Conservation (phyloP, 2,329 filamentous ascomycete species). For the Colletotrichum cordylinicola region DNA sequence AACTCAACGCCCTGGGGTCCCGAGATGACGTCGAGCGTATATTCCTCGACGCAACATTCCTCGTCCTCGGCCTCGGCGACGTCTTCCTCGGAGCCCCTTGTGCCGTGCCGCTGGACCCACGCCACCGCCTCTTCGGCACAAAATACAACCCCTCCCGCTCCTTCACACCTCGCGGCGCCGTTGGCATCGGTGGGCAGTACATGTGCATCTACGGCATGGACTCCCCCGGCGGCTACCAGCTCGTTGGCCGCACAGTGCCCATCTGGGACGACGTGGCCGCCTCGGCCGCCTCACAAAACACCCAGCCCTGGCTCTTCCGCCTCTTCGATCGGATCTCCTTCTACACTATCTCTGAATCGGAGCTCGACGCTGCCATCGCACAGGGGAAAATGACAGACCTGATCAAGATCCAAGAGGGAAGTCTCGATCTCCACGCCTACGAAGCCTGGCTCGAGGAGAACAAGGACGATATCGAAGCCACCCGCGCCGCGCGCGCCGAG, state of each 20-base stretch:
- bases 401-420: constrained; percentile 29
- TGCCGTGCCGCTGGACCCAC: constrained; percentile 38
- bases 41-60: constrained; percentile 36
- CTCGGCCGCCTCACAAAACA: not conserved
- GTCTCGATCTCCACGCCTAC: constrained; percentile 34
- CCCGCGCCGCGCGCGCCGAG: constrained; percentile 25
- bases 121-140: constrained; percentile 39
- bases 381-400: constrained; percentile 27
- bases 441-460: constrained; percentile 35
- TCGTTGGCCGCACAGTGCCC: constrained; percentile 38
- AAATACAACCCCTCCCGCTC: constrained; percentile 44
- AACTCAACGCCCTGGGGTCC: constrained; percentile 35
- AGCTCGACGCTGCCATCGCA: constrained; percentile 28
- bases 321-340: constrained; percentile 39
- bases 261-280: constrained; percentile 34
- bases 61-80: constrained; percentile 43
- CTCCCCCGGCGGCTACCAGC: constrained; percentile 42
- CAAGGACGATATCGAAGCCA: constrained; percentile 28
- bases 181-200: constrained; percentile 41
- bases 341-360: constrained; percentile 31
- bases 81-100: constrained; percentile 45
- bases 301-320: constrained; percentile 33
- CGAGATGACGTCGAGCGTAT: constrained; percentile 28
- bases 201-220: constrained; percentile 45
- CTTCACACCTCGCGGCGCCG: constrained; percentile 38